A percentile compares a stretch with the other conserved stretches of the same genome.
Conservation (phyloP, 2,329 filamentous ascomycete genomes). For the Curvularia verruculosa region DNA sequence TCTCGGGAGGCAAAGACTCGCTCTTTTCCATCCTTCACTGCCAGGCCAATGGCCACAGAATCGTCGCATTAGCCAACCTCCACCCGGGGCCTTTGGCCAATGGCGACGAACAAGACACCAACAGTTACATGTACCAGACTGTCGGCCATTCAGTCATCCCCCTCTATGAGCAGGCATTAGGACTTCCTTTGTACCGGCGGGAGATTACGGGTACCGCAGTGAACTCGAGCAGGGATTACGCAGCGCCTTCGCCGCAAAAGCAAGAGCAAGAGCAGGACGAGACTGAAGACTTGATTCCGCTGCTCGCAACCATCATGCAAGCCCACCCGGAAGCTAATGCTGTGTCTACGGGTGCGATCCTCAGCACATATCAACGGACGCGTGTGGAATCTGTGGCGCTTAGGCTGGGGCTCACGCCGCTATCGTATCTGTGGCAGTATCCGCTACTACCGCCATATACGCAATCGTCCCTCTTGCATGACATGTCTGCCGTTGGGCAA, state of each 20-base stretch:
- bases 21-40: slow-evolving; percentile 94
- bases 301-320: slow-evolving; percentile 70
- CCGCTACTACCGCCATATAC: slow-evolving; percentile 68
- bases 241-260: slow-evolving; percentile 13
- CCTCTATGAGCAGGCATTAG: slow-evolving; percentile 79
- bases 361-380: slow-evolving; percentile 95
- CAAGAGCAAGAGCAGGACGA: slow-evolving; percentile 64
- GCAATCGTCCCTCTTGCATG: slow-evolving; percentile 67
- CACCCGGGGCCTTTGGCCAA: slow-evolving; percentile 60
- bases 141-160: slow-evolving; percentile 88
- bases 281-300: slow-evolving; percentile 81
- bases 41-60: slow-evolving; percentile 78
- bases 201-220: slow-evolving; percentile 74
- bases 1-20: slow-evolving; percentile 97
- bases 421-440: slow-evolving; percentile 94
- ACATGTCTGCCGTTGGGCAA: slow-evolving; percentile 79
- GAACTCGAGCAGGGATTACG: slow-evolving; percentile 75
- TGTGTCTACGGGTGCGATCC: slow-evolving; percentile 86
- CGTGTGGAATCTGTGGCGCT: slow-evolving; percentile 89
- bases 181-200: slow-evolving; percentile 81
- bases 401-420: slow-evolving; percentile 79
- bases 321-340: slow-evolving; percentile 83
- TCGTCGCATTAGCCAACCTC: slow-evolving; percentile 90
- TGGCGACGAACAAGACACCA: slow-evolving; percentile 68
- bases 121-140: slow-evolving; percentile 99